Evolutionary conservation across 2,329 filamentous ascomycete genomes (phyloP).

Genomic region (Peltaster fructicola): DNA sequence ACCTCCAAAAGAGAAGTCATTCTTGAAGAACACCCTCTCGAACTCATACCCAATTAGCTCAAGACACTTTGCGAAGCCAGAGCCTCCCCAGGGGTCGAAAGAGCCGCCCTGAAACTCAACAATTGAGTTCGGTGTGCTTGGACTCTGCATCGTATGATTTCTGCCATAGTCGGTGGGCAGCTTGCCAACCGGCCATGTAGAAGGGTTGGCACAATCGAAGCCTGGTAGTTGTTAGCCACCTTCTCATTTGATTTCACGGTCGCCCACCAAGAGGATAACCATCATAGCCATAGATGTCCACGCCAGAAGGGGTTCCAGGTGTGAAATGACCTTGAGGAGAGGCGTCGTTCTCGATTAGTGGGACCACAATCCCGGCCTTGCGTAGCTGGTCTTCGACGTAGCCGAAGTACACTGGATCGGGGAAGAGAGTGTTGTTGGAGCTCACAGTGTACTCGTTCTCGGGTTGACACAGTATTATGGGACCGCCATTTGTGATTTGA

Average conservation of each 20-base stretch:
- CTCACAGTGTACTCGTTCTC: conserved; percentile 62
- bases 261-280: conserved; percentile 37
- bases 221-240: conserved; percentile 11
- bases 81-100: conserved; percentile 59
- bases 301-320: conserved; percentile 37
- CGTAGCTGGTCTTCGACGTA: conserved; percentile 52
- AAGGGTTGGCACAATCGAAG: conserved; percentile 44
- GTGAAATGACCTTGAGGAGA: conserved; percentile 42
- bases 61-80: conserved; percentile 49
- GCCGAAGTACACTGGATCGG: conserved; percentile 50
- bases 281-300: conserved; percentile 49
- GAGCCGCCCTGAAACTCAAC: conserved; percentile 35
- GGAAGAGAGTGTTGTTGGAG: conserved; percentile 35
- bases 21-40: conserved; percentile 61
- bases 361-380: conserved; percentile 52
- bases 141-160: conserved; percentile 41
- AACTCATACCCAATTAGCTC: conserved; percentile 54
- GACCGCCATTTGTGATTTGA: conserved; percentile 70
- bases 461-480: conserved; percentile 60
- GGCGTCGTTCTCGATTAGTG: conserved; percentile 59
- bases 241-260: too few species aligned
- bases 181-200: conserved; percentile 38
- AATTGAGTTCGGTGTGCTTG: conserved; percentile 47
- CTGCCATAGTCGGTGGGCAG: conserved; percentile 40
- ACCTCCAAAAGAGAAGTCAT: conserved; percentile 25